Evolutionary conservation across 805 yeast species (phyloP).

Genomic region (Sugiyamaella americana): DNA sequence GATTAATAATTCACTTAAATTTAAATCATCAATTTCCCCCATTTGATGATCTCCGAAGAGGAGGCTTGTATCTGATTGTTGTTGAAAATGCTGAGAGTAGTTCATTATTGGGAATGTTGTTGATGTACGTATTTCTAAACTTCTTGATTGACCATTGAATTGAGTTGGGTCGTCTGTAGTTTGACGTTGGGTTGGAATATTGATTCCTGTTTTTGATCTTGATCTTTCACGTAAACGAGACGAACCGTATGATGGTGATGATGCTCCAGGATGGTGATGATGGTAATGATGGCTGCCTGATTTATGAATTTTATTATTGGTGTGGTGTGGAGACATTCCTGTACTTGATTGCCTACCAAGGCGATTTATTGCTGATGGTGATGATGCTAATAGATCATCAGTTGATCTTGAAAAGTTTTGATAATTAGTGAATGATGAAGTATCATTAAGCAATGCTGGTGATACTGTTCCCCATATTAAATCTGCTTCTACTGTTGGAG

Average conservation of each 20-base stretch:
- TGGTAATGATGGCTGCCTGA: constrained; percentile 7
- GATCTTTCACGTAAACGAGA: background rate
- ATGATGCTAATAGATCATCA: background rate
- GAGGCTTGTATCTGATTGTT: background rate
- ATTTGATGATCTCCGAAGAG: background rate
- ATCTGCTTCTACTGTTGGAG: constrained; percentile 10
- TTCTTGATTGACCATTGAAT: background rate
- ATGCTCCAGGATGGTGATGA: background rate
- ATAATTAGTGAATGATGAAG: background rate
- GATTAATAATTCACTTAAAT: background rate
- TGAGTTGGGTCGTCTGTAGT: background rate
- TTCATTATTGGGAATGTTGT: background rate
- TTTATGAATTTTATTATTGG: constrained; percentile 7
- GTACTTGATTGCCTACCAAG: background rate
- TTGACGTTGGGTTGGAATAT: background rate
- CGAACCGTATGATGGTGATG: background rate
- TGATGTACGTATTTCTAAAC: background rate
- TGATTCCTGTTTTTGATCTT: background rate
- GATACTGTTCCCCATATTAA: constrained; percentile 15
- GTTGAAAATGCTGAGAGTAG: background rate
- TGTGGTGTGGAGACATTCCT: constrained; percentile 1
- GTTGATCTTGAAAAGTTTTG: background rate
- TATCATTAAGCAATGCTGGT: constrained; percentile 12
- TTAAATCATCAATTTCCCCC: background rate
- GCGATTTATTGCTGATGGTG: background rate